Percentiles rank a stretch among this genome's conserved stretches.
These are phyloP conservation scores for Trichothecium roseum DNA, from an alignment of 2,329 filamentous ascomycete species.

Conservation along the genomic window DNA sequence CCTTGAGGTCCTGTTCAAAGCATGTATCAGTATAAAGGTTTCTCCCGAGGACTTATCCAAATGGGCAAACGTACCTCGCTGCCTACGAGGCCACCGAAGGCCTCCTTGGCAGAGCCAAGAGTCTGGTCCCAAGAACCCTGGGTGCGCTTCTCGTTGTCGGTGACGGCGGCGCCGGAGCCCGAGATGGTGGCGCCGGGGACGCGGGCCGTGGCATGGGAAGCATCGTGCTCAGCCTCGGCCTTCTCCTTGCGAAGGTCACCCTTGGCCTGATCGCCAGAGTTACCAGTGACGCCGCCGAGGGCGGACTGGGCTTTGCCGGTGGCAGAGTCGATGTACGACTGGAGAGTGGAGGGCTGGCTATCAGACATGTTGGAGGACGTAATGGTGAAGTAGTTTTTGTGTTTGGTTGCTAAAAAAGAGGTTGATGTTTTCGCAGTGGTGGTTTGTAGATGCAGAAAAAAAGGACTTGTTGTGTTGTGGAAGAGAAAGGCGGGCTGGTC, in stretches of 20 bases:
- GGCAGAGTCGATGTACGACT: slow-evolving; percentile 67
- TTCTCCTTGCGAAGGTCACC: slow-evolving; percentile 55
- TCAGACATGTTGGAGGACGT: slow-evolving; percentile 14
- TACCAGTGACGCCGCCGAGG: slow-evolving; percentile 65
- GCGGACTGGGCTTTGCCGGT: slow-evolving; percentile 62
- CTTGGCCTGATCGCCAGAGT: slow-evolving; percentile 53
- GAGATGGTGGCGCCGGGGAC: slow-evolving; percentile 63
- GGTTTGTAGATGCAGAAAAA: too few species aligned
- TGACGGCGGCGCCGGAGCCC: slow-evolving; percentile 56
- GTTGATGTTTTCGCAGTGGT: too few species aligned
- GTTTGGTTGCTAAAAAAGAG: slow-evolving; percentile 1
- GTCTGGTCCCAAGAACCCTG: slow-evolving; percentile 81
- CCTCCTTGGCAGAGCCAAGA: slow-evolving; percentile 75
- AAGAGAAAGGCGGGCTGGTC: background rate
- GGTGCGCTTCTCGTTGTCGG: slow-evolving; percentile 62
- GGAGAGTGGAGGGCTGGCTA: slow-evolving; percentile 56
- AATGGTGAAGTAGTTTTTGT: slow-evolving; percentile 3
- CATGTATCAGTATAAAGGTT: slow-evolving; percentile 5
- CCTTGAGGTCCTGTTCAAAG: slow-evolving; percentile 49
- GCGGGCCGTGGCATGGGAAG: slow-evolving; percentile 66
- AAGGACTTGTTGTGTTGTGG: background rate
- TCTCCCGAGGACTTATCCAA: background rate
- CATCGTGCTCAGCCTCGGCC: slow-evolving; percentile 56
- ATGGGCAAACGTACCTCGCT: slow-evolving; percentile 51
- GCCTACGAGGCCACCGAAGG: slow-evolving; percentile 64